These are phyloP conservation scores for Triticum timopheevii DNA, from an alignment of 176 grass and related monocot genomes.

Conservation along the genomic window DNA sequence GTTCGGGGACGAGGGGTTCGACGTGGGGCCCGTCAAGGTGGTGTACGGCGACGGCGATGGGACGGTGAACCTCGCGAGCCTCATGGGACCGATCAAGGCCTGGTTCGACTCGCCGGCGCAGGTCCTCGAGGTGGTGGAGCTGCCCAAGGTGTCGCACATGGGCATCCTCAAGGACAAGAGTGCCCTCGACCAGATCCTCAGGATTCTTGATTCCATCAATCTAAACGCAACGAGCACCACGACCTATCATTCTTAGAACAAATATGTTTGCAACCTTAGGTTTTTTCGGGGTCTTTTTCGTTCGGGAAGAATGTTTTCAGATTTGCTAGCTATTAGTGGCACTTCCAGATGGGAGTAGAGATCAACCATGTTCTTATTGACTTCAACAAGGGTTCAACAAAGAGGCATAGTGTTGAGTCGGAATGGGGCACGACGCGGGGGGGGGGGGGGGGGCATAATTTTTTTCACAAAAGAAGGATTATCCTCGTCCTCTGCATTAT, in stretches of 20 bases:
- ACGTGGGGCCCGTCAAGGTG: conserved; percentile 37
- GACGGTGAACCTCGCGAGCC: conserved; percentile 70
- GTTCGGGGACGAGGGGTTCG: conserved; percentile 49
- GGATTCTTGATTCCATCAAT: conserved; percentile 55
- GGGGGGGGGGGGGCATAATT: too few relatives aligned
- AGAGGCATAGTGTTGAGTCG: too few relatives aligned
- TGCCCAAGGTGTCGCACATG: conserved; percentile 57
- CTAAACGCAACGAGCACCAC: conserved; percentile 9
- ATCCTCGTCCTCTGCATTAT: too few relatives aligned
- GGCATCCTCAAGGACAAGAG: conserved; percentile 66
- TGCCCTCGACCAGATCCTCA: conserved; percentile 55
- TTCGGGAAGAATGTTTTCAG: too few relatives aligned
- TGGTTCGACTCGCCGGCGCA: conserved; percentile 57
- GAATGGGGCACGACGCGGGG: too few relatives aligned
- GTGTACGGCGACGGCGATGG: conserved; percentile 82
- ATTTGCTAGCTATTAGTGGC: too few relatives aligned
- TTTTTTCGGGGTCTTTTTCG: too few relatives aligned
- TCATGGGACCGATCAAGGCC: conserved; percentile 55
- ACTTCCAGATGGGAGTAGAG: too few relatives aligned
- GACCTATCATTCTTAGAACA: background rate
- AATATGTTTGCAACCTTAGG: too few relatives aligned
- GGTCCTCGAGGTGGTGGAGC: conserved; percentile 58
- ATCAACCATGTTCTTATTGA: too few relatives aligned
- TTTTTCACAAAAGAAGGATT: too few relatives aligned
- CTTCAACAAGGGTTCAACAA: too few relatives aligned